These are phyloP conservation scores for Huiozyma naganishii DNA, from an alignment of 805 yeast genomes.

Conservation along the genomic window DNA sequence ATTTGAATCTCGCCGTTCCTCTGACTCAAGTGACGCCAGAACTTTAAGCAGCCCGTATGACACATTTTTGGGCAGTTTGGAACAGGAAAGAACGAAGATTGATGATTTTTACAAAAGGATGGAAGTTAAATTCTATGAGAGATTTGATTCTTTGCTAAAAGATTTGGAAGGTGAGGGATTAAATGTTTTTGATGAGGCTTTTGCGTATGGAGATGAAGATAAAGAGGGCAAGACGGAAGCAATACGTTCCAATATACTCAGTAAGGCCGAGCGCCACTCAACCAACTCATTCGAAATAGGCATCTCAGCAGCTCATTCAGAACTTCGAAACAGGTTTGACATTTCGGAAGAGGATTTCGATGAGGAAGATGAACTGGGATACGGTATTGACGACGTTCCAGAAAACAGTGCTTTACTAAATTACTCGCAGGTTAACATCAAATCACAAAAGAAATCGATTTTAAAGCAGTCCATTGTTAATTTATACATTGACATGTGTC, in stretches of 20 bases:
- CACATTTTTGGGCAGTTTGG: slow-evolving; percentile 37
- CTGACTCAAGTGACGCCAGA: slow-evolving; percentile 18
- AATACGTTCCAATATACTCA: neutral
- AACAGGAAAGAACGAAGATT: slow-evolving; percentile 40
- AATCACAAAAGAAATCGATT: slow-evolving; percentile 47
- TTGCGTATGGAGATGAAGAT: neutral
- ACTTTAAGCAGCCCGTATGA: slow-evolving; percentile 29
- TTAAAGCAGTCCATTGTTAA: slow-evolving; percentile 54
- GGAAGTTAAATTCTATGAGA: slow-evolving; percentile 36
- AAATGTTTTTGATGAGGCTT: neutral
- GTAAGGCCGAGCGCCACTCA: neutral
- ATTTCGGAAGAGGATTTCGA: slow-evolving; percentile 3
- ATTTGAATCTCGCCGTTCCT: slow-evolving; percentile 7
- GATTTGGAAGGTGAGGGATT: slow-evolving; percentile 36
- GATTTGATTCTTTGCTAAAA: slow-evolving; percentile 35
- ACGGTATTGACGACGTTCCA: slow-evolving; percentile 29
- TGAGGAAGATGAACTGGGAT: slow-evolving; percentile 15
- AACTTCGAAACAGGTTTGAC: slow-evolving; percentile 1
- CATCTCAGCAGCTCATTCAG: neutral
- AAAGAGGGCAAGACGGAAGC: neutral
- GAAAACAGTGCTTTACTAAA: slow-evolving; percentile 40
- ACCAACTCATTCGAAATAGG: neutral
- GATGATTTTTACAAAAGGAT: slow-evolving; percentile 40
- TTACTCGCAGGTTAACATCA: slow-evolving; percentile 39
- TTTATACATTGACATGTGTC: slow-evolving; percentile 63